Evolutionary conservation across 169 alveolate genomes (phyloP), one percentile per base, ranked within the genome.

Genomic region (Cryptosporidium muris): DNA sequence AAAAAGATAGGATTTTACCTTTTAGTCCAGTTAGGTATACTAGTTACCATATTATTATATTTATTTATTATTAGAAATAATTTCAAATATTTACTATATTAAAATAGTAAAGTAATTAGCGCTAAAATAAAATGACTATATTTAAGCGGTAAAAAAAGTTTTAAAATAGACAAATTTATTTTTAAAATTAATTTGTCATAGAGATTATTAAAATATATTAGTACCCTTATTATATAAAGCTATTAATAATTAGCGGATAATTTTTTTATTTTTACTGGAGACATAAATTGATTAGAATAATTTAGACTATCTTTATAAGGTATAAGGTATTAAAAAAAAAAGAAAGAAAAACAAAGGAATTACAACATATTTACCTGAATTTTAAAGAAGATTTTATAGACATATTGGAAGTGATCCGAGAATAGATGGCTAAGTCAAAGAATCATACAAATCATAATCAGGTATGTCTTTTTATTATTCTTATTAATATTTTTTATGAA

Each of bases 361-460:
- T 49, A 9, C 12, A 49, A 49, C 1, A 49, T 9, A 49, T 9
- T 9, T 9, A 49, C 8, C 8, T 9, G 1, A 12, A 49, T 9
- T 9, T 9, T 9, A 49, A 49, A 49, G 12, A 49, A 12, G 8
- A 9, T 49, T 49, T 9, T 9, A 9, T 49, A 49, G 54, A 49
- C 12, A 49, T 9, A 49, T 9, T 49, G 0, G 12, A 49, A 49
- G 54, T 9, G 25, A 25, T 25, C 25, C 0, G 25, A 9, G 25
- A 60, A 80, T 80, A 64, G 66, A 93, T 93, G 96, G 96, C 96
- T 51, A 93, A 93, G 89, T 93, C 96, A 43, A 93, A 93, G 94
- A 93, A 93, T 90, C 96, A 93, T 90, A 93, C 96, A 43, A 93
- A 92, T 82, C 96, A 93, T 89, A 93, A 93, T 89, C 96, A 93